phyloP scores from a whole-genome alignment of 768 basidiomycete species.

The Macrolepiota fuliginosa region DNA sequence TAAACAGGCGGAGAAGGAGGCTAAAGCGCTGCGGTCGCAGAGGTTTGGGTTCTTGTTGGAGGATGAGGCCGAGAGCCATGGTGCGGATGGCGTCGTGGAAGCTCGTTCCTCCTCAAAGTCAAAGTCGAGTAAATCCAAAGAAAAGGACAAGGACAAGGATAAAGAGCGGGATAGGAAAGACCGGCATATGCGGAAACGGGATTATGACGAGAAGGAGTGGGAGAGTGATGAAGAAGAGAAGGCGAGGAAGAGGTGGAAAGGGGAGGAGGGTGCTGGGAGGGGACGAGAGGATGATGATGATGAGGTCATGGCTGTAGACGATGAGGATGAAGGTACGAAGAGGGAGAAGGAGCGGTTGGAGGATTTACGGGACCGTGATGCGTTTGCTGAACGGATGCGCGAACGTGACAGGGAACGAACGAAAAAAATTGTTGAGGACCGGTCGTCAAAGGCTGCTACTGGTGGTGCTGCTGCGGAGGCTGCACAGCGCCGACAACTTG shows the following conservation, averaged over 20 bases:
- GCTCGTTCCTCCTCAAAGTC: conserved; percentile 21
- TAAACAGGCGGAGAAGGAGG: conserved; percentile 73
- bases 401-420: conserved; percentile 81
- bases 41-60: conserved; percentile 85
- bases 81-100: conserved; percentile 34
- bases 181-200: conserved; percentile 73
- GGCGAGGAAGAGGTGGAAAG: conserved; percentile 59
- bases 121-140: conserved; percentile 37
- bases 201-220: conserved; percentile 82
- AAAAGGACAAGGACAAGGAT: conserved; percentile 23
- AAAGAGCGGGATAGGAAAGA: conserved; percentile 53
- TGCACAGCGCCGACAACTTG: conserved; percentile 73
- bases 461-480: conserved; percentile 80
- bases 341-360: conserved; percentile 72
- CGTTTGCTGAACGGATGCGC: conserved; percentile 85
- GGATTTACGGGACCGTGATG: conserved; percentile 87
- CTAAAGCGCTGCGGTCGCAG: conserved; percentile 64
- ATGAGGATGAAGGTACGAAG: conserved; percentile 70
- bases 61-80: conserved; percentile 26
- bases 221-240: conserved; percentile 88
- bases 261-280: conserved; percentile 36
- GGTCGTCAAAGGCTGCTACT: conserved; percentile 67
- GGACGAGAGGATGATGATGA: conserved; percentile 11
- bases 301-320: conserved; percentile 35
- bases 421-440: conserved; percentile 90